Evolutionary conservation across 192 early-diverging fungal genomes (phyloP), one percentile per base, ranked within the genome.

Genomic region (Chytriomyces hyalinus): DNA sequence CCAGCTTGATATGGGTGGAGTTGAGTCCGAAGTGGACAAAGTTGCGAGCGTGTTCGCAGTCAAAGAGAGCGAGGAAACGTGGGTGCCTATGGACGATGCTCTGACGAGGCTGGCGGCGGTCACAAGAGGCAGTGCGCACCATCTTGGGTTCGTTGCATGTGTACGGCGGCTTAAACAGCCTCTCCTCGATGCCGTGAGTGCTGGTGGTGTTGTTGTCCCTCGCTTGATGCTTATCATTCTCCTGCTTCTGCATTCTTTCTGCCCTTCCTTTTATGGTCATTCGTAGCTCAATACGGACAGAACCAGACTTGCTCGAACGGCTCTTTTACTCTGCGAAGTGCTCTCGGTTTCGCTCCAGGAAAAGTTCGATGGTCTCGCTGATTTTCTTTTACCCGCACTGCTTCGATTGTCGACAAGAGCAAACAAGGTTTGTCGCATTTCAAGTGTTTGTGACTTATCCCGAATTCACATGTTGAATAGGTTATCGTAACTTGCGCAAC

Each of bases 401-500:
- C 82, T 91, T 7, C 85, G 87, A 2, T 67, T 90, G 36, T 36
- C 36, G 36, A 36, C 36, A 36, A 36, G 36, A 36, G 36, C 36
- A 4, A 36, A 36, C 36, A 36, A 36, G 36, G 36, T 36, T 36
- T 36, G 36, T 36, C 36, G 36, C 36, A 36, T 36, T 36, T 36
- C 36, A 36, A 36, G 36, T 36, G 36, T 36, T 36, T 36, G 36
- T 36, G 36, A 36, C 36, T 95, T 65, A 88, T 87, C 60, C 84
- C 92, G 20, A 92, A 90, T 76, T 85, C 83, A 9, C 90, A 91
- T 17, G 88, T 92, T n/a, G 94, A 93, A 84, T 91, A 92, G 74
- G 88, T 94, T 36, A 89, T 91, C 82, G 87, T 92, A 46, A 84
- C 81, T 4, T 86, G 90, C 53, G 90, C 88, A 6, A 75, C 87